Evolutionary conservation across 305 asterid species (phyloP).

Genomic region (Fraxinus sp.): DNA sequence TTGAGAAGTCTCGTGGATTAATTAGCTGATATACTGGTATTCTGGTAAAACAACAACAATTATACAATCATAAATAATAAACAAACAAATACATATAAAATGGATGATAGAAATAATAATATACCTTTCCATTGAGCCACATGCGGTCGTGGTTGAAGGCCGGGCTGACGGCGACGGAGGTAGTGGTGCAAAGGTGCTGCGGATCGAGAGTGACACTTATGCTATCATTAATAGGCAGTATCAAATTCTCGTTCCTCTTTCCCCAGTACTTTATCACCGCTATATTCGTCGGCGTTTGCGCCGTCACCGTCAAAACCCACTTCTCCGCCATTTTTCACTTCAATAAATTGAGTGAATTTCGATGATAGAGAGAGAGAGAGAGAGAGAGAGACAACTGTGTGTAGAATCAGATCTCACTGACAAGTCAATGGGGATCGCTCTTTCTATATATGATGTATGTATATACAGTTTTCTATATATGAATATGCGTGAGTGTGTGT

Average conservation of each 20-base stretch:
- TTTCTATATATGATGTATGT: background rate
- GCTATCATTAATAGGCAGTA: constrained; percentile 90
- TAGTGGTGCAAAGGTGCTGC: constrained; percentile 93
- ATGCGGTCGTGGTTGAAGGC: constrained; percentile 72
- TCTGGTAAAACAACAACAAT: background rate
- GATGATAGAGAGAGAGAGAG: background rate
- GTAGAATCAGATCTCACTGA: background rate
- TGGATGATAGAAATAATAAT: background rate
- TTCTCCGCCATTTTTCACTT: constrained; percentile 35
- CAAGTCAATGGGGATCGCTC: background rate
- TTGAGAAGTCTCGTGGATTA: background rate
- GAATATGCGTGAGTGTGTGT: constrained; percentile 8
- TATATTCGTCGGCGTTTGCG: constrained; percentile 94
- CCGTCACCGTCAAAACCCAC: constrained; percentile 76
- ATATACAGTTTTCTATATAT: background rate
- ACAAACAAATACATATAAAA: background rate
- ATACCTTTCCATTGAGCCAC: constrained; percentile 97
- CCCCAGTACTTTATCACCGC: constrained; percentile 99
- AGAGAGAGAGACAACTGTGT: background rate
- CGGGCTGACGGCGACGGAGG: constrained; percentile 96
- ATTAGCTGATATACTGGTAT: background rate
- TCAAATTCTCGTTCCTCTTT: constrained; percentile 70
- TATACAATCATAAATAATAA: background rate
- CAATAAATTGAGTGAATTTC: background rate
- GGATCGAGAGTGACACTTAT: constrained; percentile 98